phyloP scores from a whole-genome alignment of 805 yeast species.

The Saccharomyces eubayanus region DNA sequence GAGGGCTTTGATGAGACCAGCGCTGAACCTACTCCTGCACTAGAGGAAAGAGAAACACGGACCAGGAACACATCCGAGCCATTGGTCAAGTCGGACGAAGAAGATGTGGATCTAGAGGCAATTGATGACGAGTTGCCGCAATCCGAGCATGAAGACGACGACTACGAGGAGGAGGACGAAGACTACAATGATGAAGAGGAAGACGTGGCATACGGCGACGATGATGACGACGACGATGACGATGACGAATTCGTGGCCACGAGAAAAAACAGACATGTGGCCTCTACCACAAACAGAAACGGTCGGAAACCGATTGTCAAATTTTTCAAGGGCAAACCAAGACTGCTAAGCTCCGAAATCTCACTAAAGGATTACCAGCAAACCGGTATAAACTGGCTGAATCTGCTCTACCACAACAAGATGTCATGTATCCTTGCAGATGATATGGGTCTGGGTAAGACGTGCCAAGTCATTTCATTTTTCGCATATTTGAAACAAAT shows the following conservation, averaged over 20 bases:
- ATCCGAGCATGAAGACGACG: conserved; percentile 23
- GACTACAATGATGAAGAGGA: conserved; percentile 27
- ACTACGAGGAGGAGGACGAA: conserved; percentile 28
- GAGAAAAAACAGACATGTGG: conserved; percentile 21
- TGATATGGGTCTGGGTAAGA: conserved; percentile 97
- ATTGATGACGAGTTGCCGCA: conserved; percentile 2
- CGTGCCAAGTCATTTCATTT: conserved; percentile 92
- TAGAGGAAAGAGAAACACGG: conserved; percentile 1
- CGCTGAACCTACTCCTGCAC: conserved; percentile 15
- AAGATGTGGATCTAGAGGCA: conserved; percentile 1
- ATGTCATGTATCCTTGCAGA: conserved; percentile 93
- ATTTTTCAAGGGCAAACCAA: conserved; percentile 68
- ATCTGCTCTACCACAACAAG: conserved; percentile 63
- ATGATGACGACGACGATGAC: conserved; percentile 16
- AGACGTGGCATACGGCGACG: conserved; percentile 25
- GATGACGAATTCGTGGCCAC: conserved; percentile 12
- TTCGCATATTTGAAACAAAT: conserved; percentile 72
- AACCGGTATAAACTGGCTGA: conserved; percentile 94
- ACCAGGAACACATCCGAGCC: background rate
- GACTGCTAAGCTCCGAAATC: conserved; percentile 50
- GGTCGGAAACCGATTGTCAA: conserved; percentile 16
- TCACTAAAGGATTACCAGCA: conserved; percentile 84
- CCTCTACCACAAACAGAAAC: conserved; percentile 6
- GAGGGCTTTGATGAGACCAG: conserved; percentile 28
- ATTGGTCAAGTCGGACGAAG: background rate